Evolutionary conservation across 495 filamentous ascomycete species (phyloP), one percentile per base, ranked within the genome.

Genomic region (Penicillium goetzii): DNA sequence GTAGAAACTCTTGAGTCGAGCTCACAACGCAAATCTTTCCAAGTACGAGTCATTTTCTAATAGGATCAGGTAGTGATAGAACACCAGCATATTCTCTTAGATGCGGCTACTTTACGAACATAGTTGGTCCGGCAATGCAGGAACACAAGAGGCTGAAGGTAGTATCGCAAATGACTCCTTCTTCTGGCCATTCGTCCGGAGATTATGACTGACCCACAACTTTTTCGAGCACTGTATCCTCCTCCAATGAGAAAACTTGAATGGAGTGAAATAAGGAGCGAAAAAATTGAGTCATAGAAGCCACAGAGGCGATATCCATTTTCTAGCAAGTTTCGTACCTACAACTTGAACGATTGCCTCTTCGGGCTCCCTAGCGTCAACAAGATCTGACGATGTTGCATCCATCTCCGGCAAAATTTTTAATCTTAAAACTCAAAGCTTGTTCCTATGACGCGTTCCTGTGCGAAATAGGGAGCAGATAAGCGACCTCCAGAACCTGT

Each of bases 371-470:
- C 26, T 23, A 14, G 11, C 26, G 3, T 12, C 12, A 51, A 51
- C 1, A 14, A 26, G 1, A 49, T 0, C 10, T 21, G 19, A 15
- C 26, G 28, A 59, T 52, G 64, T 62, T 66, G 57, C 64, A 66
- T 71, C 45, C 30, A 55, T 36, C 8, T 40, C 38, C 23, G 12
- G 30, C 6, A 26, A 17, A 58, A 59, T 59, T 25, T 40, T 40
- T 32, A 55, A 56, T 23, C 25, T 43, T 1, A 58, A 68, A 68
- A 68, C 47, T 45, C 30, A 56, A 63, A 51, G 30, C 33, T 52
- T 53, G 59, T 51, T 54, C 59, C 56, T 59, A 59, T 47, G 34
- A 34, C 38, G 49, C 15, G 56, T 63, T 30, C 56, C 49, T 58
- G 43, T 21, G 38, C 14, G 38, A 14, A 28, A n/a, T 25, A 52